Evolutionary conservation across 768 basidiomycete species (phyloP), one percentile per base, ranked within the genome.

Genomic region (Rhodotorula graminis): DNA sequence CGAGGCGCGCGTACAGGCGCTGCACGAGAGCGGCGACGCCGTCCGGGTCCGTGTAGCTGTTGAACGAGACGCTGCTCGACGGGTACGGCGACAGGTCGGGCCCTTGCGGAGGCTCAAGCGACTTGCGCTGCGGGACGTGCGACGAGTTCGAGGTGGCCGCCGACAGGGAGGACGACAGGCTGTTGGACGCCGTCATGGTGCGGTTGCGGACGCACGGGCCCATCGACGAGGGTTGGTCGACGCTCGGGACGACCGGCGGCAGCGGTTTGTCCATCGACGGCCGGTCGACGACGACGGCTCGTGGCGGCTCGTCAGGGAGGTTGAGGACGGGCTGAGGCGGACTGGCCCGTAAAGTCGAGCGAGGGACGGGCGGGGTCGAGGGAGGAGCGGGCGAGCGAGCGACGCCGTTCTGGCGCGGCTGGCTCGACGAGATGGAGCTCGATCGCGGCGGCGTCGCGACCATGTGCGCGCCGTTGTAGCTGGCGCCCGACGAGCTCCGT

Each of bases 1-100:
- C 92, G n/a, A 98, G 85, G 73, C 90, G 86, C 0, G 93, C 95
- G 79, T 97, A 94, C 1, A 91, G 92, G 71, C 85, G 88, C 53
- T 92, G 86, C 14, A 94, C 89, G 80, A 91, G 88, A 77, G 90
- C 90, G 14, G 89, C 72, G 12, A 72, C 73, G 23, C 50, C 50
- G 56, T 69, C 72, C 1, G 66, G 75, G 37, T 76, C 72, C 49
- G 60, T 61, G 27, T 61, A 18, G 29, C 53, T 49, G 33, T 60
- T 33, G n/a, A 70, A 60, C 16, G 71, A 64, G 44, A 65, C 50
- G n/a, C 25, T 47, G 19, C 66, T 65, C 1, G 66, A 46, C 10
- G 64, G 68, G 53, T 65, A 65, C 2, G 70, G 65, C 7, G 70
- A 62, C 3, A 61, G 2, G 33, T 65, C 56, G 15, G 55, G 25